Base-by-base conservation (phyloP, 2,329 filamentous ascomycete genomes). In the Calonectria naviculata region DNA sequence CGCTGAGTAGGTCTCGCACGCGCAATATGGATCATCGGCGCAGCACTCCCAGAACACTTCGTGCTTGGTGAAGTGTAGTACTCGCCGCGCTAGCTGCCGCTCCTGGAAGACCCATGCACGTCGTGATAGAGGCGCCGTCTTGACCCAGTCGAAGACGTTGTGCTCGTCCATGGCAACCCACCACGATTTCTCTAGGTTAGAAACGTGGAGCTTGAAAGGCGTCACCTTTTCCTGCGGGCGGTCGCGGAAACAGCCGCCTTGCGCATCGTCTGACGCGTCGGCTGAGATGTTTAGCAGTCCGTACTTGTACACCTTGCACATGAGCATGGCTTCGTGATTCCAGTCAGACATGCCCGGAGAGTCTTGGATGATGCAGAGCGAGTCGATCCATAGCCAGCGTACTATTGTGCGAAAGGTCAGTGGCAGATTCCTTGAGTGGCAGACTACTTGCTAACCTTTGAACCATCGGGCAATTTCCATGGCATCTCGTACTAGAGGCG, bases 291-390 rank as follows among this genome's bases (percentile, higher is more conserved):
- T 61, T 6, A 61, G 28, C 24, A 44, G 17, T 3, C 36, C 56
- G n/a, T 61, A 21, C 36, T 61, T 41, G 56, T 61, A 44, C 24
- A 61, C 56, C 2, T 61, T 44, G 56, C 56, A 44, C 56, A 61
- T 61, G 9, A 61, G 36, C 38, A 44, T 24, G 21, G 56, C 56
- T 9, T 61, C 56, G 26, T 31, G 26, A n/a, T 61, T 41, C 56
- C 56, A 61, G 38, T 61, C 56, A n/a, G 52, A 36, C 52, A 58
- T 58, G 8, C 17, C 19, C 21, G 36, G 56, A 5, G 56, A 61
- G 38, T 61, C 38, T 12, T 61, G 56, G 19, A 61, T 31, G 3
- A 61, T 61, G 24, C 56, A 61, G 10, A 61, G 56, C n/a, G 56
- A 61, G 7, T 61, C 56, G 13, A 61, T 61, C 56, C 56, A 61